phyloP scores from a whole-genome alignment of 176 grass and related monocot genomes.

The Phragmites australis region DNA sequence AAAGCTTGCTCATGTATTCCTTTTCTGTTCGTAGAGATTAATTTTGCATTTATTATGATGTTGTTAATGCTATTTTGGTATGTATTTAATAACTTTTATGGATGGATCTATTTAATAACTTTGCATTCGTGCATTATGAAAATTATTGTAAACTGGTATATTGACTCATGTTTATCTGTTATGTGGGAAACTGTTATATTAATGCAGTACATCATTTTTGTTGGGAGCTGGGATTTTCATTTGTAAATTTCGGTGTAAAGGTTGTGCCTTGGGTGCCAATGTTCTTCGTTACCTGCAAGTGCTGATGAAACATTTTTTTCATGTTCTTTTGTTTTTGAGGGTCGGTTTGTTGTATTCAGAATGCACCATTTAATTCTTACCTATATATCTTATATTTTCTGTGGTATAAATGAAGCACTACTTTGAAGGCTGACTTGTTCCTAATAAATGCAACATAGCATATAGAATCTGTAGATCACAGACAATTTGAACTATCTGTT shows the following conservation, averaged over 20 bases:
- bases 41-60: constrained; percentile 9
- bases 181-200: too few relatives aligned
- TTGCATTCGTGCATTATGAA: neutral
- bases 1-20: neutral
- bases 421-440: neutral
- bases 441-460: neutral
- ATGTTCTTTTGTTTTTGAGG: neutral
- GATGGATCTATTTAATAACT: neutral
- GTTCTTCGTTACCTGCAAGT: neutral
- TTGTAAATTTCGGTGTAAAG: neutral
- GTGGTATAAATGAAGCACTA: constrained; percentile 15
- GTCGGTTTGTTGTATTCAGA: neutral
- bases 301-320: neutral
- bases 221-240: neutral
- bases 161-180: neutral
- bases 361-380: constrained; percentile 16
- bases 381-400: neutral
- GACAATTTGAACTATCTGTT: neutral
- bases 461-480: neutral
- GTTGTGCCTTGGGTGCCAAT: constrained; percentile 12
- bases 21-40: neutral
- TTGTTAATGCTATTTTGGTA: neutral
- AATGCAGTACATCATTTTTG: neutral
- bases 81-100: neutral
- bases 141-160: neutral